Percentiles rank a stretch among this genome's conserved stretches.
These are phyloP conservation scores for Aspergillaceae sp. DNA, from an alignment of 2,329 filamentous ascomycete genomes.

Conservation along the genomic window DNA sequence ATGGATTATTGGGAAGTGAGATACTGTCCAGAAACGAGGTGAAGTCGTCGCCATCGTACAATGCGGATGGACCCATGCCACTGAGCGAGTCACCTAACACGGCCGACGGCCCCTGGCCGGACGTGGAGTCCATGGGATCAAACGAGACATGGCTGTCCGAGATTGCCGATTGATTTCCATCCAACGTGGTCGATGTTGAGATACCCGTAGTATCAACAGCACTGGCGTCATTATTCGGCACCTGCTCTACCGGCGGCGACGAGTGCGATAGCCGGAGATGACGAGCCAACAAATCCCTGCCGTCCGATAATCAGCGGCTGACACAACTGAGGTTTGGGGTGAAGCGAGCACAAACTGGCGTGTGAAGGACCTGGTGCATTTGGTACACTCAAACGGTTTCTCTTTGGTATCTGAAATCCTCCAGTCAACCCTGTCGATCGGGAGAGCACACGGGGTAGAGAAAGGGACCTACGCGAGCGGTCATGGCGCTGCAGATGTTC, in stretches of 20 bases:
- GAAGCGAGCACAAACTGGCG: slow-evolving; percentile 17
- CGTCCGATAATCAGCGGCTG: slow-evolving; percentile 3
- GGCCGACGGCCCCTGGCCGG: slow-evolving; percentile 2
- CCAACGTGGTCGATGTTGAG: slow-evolving; percentile 17
- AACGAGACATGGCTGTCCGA: slow-evolving; percentile 9
- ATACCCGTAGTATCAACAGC: background rate
- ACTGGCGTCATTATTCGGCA: background rate
- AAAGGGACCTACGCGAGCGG: slow-evolving; percentile 21
- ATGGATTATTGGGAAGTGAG: slow-evolving; percentile 25
- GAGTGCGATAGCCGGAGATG: slow-evolving; percentile 24
- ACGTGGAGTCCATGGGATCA: background rate
- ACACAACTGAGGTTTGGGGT: background rate
- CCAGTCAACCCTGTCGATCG: background rate
- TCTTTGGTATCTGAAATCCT: slow-evolving; percentile 25
- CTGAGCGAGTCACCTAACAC: slow-evolving; percentile 15
- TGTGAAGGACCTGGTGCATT: slow-evolving; percentile 28
- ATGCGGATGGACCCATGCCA: slow-evolving; percentile 13
- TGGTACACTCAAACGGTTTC: slow-evolving; percentile 22
- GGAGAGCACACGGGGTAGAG: background rate
- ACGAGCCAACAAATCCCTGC: slow-evolving; percentile 23
- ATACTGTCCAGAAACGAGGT: slow-evolving; percentile 29
- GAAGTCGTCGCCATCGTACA: slow-evolving; percentile 26
- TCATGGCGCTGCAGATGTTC: slow-evolving; percentile 30
- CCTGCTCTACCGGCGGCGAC: background rate
- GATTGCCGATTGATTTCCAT: slow-evolving; percentile 11